Evolutionary conservation across 2,329 filamentous ascomycete species (phyloP), one percentile per base, ranked within the genome.

Genomic region (Nemania bipapillata): DNA sequence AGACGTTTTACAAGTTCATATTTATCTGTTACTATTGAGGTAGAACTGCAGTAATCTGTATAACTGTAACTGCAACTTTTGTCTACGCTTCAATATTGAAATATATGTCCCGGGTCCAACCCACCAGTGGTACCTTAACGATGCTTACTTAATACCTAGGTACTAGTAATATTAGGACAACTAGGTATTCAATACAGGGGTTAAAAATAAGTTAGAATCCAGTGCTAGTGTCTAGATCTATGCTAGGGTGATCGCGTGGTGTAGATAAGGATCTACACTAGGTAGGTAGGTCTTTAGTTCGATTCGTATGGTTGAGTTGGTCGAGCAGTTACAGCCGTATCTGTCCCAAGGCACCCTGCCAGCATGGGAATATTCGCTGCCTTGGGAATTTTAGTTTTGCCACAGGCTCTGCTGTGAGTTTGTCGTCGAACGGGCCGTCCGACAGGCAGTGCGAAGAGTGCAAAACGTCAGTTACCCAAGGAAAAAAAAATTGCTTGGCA

Each of bases 401-500:
- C 9, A 17, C 20, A 26, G 11, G 40, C 3, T 7, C 40, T 26
- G 47, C 24, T 26, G 17, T 8, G 1, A 30, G 22, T 30, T 22
- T 20, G 53, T 55, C 20, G 53, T 55, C 20, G 17, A 24, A 24
- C 9, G 30, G 53, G 22, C 30, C 17, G 53, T 24, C 30, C 2
- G 15, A 32, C 17, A 20, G 3, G 6, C 17, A 17, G 20, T n/a
- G 40, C 17, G 15, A 45, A n/a, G 40, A 45, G 40, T 7, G 40
- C 40, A n/a, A n/a, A 7, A n/a, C 20, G 50, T 15, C 50, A 28
- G 20, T 9, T n/a, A n/a, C 4, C 11, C 7, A 6, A 8, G 15
- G 12, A 57, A 63, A 57, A 65, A 60, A 65, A 68, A 40, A 7
- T 57, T 62, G 32, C 52, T 24, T 11, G 4, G 24, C 42, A 65